A percentile compares a stretch with the other conserved stretches of the same genome.
Conservation (phyloP, 169 alveolate species). For the Toxoplasma gondii region DNA sequence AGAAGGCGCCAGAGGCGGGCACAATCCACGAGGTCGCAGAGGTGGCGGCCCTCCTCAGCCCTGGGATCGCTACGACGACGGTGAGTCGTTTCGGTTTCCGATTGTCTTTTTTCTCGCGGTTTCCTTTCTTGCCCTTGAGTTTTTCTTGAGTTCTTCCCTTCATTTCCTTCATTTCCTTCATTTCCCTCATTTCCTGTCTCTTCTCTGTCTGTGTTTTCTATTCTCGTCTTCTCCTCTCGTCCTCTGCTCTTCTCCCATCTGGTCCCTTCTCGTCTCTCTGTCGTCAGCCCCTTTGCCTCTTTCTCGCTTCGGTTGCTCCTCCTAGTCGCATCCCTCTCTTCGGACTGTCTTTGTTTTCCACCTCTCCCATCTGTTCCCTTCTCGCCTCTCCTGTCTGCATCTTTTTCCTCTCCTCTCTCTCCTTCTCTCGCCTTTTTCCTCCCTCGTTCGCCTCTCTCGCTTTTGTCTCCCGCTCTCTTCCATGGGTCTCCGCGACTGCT, state of each 20-base stretch:
- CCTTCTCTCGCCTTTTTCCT: too few relatives aligned
- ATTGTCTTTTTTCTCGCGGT: neutral
- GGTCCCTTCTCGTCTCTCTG: too few relatives aligned
- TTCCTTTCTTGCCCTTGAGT: neutral
- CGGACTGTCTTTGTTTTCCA: too few relatives aligned
- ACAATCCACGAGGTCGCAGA: neutral
- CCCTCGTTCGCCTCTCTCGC: too few relatives aligned
- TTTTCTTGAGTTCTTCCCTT: neutral
- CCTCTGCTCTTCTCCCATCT: too few relatives aligned
- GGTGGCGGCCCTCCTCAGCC: neutral
- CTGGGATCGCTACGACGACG: slow-evolving; percentile 1
- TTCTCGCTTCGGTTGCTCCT: neutral
- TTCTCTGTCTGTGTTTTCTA: neutral
- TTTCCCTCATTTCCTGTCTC: neutral
- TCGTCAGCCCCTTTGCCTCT: too few relatives aligned
- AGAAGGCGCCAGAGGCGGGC: neutral
- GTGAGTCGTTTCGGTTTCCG: neutral
- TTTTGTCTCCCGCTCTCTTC: too few relatives aligned
- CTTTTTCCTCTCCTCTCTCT: neutral
- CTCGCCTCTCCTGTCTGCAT: neutral
- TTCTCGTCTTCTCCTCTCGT: too few relatives aligned
- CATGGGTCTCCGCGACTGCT: too few relatives aligned
- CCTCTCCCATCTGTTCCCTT: neutral
- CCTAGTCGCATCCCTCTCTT: neutral
- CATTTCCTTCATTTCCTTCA: neutral